phyloP scores from a whole-genome alignment of 768 basidiomycete species.

The Terana coerulea region DNA sequence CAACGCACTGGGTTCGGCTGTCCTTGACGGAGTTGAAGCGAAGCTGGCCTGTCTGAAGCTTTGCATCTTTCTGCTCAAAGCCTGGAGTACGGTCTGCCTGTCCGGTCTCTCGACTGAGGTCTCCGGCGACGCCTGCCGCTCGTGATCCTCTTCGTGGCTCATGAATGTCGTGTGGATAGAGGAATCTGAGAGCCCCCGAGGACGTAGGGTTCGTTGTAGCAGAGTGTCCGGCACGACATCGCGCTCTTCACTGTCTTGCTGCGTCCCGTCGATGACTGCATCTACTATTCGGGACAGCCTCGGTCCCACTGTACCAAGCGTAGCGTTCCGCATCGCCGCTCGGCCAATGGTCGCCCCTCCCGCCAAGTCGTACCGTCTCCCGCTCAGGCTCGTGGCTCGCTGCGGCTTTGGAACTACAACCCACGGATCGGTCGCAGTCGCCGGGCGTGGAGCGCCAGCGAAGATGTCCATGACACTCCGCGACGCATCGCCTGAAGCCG shows the following conservation, averaged over 20 bases:
- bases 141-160: conserved; percentile 34
- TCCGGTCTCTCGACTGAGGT: conserved; percentile 12
- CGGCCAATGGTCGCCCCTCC: conserved; percentile 21
- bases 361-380: conserved; percentile 4
- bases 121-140: neutral
- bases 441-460: conserved; percentile 70
- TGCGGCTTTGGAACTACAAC: conserved; percentile 49
- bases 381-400: conserved; percentile 5
- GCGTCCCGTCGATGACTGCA: conserved; percentile 65
- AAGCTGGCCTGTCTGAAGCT: conserved; percentile 24
- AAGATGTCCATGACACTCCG: conserved; percentile 80
- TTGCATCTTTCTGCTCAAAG: conserved; percentile 29
- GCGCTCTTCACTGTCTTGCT: conserved; percentile 34
- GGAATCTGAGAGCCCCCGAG: conserved; percentile 86
- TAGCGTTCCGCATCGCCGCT: conserved; percentile 20
- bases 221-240: conserved; percentile 36
- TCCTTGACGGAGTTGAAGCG: neutral
- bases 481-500: conserved; percentile 17
- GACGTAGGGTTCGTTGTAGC: conserved; percentile 61
- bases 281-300: conserved; percentile 67
- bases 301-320: conserved; percentile 16
- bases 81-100: conserved; percentile 28
- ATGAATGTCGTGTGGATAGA: conserved; percentile 87
- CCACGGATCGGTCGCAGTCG: conserved; percentile 60
- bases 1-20: too few relatives aligned